A percentile compares a stretch with the other conserved stretches of the same genome.
These are phyloP conservation scores for Cucumis hystrix DNA, from an alignment of 306 rosid genomes.

Conservation along the genomic window DNA sequence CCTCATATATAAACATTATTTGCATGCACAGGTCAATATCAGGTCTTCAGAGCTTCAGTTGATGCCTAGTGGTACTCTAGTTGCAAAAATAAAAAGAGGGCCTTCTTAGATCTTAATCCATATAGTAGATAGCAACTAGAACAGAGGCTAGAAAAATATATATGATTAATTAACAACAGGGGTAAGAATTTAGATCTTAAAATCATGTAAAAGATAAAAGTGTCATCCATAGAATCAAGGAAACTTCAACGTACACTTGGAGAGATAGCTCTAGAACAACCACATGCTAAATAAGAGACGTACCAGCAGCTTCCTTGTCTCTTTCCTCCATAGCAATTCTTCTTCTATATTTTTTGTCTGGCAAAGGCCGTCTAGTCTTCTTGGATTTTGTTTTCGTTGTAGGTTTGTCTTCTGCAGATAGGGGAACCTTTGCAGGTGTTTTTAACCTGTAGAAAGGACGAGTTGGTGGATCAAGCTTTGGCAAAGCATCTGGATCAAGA, in stretches of 20 bases:
- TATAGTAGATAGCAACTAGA: neutral
- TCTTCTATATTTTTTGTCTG: slow-evolving; percentile 74
- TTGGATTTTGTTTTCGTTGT: slow-evolving; percentile 23
- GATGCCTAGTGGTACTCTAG: neutral
- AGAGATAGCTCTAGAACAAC: neutral
- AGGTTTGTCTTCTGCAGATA: slow-evolving; percentile 23
- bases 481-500: slow-evolving; percentile 55
- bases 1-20: neutral
- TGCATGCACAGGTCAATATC: neutral
- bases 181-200: neutral
- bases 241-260: neutral
- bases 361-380: slow-evolving; percentile 61
- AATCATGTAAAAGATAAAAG: neutral
- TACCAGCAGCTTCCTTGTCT: slow-evolving; percentile 41
- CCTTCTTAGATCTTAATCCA: neutral
- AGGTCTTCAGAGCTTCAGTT: neutral
- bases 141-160: neutral
- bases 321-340: slow-evolving; percentile 52
- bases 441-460: slow-evolving; percentile 60
- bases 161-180: neutral
- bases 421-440: slow-evolving; percentile 36
- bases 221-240: neutral
- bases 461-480: slow-evolving; percentile 80
- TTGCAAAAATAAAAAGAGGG: neutral
- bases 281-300: slow-evolving; percentile 7